These are phyloP conservation scores for Cystobasidium ongulense DNA, from an alignment of 768 basidiomycete genomes.

Conservation along the genomic window DNA sequence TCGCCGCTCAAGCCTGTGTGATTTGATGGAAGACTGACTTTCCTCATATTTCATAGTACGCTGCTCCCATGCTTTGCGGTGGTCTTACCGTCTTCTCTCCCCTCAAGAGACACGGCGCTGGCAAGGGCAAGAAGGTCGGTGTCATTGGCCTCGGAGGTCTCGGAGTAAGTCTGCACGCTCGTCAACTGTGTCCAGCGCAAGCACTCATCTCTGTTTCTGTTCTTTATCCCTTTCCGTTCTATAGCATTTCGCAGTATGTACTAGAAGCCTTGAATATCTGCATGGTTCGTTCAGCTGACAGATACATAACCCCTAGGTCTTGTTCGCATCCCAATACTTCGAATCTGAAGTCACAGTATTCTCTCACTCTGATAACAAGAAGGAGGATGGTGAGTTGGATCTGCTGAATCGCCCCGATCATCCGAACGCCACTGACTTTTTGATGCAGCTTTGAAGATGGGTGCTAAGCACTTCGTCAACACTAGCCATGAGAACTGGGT, in stretches of 20 bases:
- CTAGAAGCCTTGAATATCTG: too few species aligned
- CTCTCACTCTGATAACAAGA: conserved; percentile 43
- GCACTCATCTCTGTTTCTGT: too few species aligned
- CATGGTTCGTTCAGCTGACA: too few species aligned
- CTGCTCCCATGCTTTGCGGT: conserved; percentile 46
- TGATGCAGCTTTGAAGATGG: conserved; percentile 49
- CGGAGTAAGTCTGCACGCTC: conserved; percentile 19
- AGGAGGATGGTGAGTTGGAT: conserved; percentile 49
- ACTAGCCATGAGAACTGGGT: conserved; percentile 44
- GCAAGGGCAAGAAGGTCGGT: conserved; percentile 60
- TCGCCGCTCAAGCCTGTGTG: conserved; percentile 19
- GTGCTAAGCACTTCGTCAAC: conserved; percentile 53
- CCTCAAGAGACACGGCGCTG: conserved; percentile 49
- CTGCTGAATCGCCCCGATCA: too few species aligned
- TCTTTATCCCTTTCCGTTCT: conserved; percentile 19
- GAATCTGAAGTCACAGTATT: conserved; percentile 43
- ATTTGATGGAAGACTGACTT: neutral
- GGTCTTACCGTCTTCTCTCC: conserved; percentile 47
- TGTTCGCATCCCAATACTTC: conserved; percentile 39
- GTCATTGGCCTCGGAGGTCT: conserved; percentile 61
- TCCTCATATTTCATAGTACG: neutral
- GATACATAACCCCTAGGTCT: too few species aligned
- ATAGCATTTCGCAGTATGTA: neutral
- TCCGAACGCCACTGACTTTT: neutral
- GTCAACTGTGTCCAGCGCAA: conserved; percentile 29